phyloP scores from a whole-genome alignment of 805 yeast genomes.

The Metschnikowia baotianmanensis region DNA sequence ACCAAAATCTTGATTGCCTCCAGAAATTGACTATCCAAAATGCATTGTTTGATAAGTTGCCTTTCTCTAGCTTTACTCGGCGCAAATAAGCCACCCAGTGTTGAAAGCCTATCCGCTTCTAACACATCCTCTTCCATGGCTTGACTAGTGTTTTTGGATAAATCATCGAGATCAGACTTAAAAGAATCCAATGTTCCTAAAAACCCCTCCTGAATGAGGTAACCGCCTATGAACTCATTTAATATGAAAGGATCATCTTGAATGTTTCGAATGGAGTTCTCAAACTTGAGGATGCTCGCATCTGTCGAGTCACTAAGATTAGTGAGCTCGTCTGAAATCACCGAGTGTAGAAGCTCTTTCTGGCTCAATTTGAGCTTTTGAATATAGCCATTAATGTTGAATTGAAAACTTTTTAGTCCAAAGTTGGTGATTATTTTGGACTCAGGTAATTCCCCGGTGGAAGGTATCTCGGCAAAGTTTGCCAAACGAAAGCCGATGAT shows the following conservation, averaged over 20 bases:
- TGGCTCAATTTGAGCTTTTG: conserved; percentile 37
- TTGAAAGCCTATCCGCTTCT: not conserved
- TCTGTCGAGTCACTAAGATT: conserved; percentile 4
- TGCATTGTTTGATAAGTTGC: conserved; percentile 5
- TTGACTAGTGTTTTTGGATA: conserved; percentile 17
- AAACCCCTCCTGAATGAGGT: conserved; percentile 40
- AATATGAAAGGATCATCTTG: conserved; percentile 28
- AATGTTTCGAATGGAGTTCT: conserved; percentile 23
- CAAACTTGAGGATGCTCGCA: conserved; percentile 12
- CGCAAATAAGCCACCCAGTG: not conserved
- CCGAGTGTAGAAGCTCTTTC: conserved; percentile 1
- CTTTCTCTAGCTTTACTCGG: conserved; percentile 8
- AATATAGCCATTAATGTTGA: conserved; percentile 57
- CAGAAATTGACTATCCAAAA: conserved; percentile 7
- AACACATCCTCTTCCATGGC: conserved; percentile 14
- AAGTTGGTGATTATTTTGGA: conserved; percentile 49
- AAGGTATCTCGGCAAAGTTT: conserved; percentile 4
- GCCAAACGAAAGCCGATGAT: conserved; percentile 19
- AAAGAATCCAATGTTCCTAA: conserved; percentile 35
- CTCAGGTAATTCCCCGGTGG: conserved; percentile 10
- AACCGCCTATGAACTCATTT: conserved; percentile 36
- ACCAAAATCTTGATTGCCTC: conserved; percentile 9
- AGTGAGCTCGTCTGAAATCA: conserved; percentile 12
- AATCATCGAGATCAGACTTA: conserved; percentile 27
- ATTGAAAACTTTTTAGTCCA: conserved; percentile 55